Base-by-base conservation (phyloP, 1,284 basidiomycete species). In the Xanthoconium separans region DNA sequence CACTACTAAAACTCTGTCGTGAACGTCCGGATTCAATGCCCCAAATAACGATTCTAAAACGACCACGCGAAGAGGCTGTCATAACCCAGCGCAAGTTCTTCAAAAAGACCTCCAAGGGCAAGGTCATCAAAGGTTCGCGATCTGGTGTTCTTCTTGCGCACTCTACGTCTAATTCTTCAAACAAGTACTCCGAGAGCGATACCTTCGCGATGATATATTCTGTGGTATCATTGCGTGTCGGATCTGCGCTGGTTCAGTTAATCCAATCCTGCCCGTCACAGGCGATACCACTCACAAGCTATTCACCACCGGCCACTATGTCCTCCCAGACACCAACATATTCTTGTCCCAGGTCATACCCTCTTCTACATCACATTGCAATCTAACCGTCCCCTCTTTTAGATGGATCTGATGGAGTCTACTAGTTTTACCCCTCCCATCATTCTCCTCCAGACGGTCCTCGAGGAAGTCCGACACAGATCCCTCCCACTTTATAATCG, bases 281-380 rank as follows among this genome's bases (percentile, higher is more conserved):
- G 87, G 87, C 8, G 81, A 81, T 48, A 64, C 70, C 7, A 70
- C 74, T 4, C 87, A 84, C 71, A 77, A 74, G 44, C 65, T 66
- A 0, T 89, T 80, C 65, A 76, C 80, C 0, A 67, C 77, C 51
- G 86, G 90, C 0, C 93, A 98, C 68, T 95, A 89, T 70, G 70
- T 98, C 30, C 75, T 99, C 6, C 89, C 96, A 15, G 97, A 99
- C 71, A 98, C 97, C 24, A 99, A 99, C 72, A 85, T 98, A 8
- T 93, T 98, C 61, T 78, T 99, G 12, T 85, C 93, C 40, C 95
- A 98, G 78, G 80, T 73, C 33, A 30, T 15, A 3, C 27, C 5
- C 0, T 1, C 30, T 49, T 42, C 39, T 20, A 40, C 12, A 6
- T 12, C 22, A 24, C 37, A 49, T 41, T 51, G 31, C 16, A 11